Base-by-base conservation (phyloP, 2,329 filamentous ascomycete genomes). In the Penicillium rolfsii region DNA sequence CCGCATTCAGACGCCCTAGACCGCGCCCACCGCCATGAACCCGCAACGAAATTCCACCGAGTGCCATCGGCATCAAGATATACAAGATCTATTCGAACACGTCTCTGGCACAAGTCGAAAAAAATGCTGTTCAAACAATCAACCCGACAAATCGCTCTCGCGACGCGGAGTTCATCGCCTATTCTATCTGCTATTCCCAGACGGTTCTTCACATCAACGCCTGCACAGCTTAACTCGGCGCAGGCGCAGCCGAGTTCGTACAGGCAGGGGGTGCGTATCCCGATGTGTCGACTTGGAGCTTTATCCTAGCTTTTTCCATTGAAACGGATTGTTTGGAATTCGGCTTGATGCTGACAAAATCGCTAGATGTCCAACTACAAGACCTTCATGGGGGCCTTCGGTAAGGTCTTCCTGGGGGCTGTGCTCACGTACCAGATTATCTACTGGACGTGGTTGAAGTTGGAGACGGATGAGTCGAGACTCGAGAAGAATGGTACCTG, bases 361-460 rank as follows among this genome's bases (percentile, higher is more conserved):
- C 26, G 26, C 12, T 57, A 81, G 79, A 70, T 77, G 63, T 69
- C 73, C 12, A 74, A 72, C n/a, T 79, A 79, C 64, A 73, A 73
- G 41, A 62, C 70, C 41, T 79, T 81, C 59, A 73, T 70, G 5
- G 71, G 79, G 36, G 79, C 81, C 9, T 77, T 82, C 54, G 74
- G 76, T 62, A 83, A 83, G 64, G 78, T 81, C 61, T 80, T 83
- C 57, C 74, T 82, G 3, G 77, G 79, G 7, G 79, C 80, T 4
- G 76, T 82, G 38, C 77, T 82, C 66, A 80, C 77, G 16, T 82
- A 82, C 65, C 81, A 83, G 63, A 72, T 81, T 45, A 71, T 80
- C 22, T 81, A 82, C 64, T 81, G 78, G 77, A 68, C 71, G 33
- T 83, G 81, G 81, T 57, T 79, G 67, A 81, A 79, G 61, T 67